Evolutionary conservation across 2,329 filamentous ascomycete species (phyloP), one percentile per base, ranked within the genome.

Genomic region (Neonectria faginata): DNA sequence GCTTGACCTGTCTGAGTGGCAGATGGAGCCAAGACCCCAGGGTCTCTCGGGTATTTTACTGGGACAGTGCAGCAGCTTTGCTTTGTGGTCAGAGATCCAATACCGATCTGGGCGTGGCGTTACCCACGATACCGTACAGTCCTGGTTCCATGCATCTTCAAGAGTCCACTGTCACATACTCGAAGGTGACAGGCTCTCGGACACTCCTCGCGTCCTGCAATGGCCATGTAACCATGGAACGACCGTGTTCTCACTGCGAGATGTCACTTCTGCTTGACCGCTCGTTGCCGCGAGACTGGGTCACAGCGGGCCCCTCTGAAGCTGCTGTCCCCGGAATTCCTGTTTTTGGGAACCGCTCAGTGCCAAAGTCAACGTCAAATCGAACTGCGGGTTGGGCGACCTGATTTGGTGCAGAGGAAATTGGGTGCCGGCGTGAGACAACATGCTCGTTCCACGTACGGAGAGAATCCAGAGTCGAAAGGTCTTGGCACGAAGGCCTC

Each of bases 11-110:
- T 56, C 59, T 60, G 50, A 48, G 36, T 31, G n/a, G 25, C 44
- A 45, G 27, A 68, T 57, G 41, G 54, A 64, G 59, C 36, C 62
- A 64, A 54, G 60, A 59, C 18, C 45, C 62, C 63, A 54, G 62
- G 61, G 70, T 62, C 60, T 53, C 50, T 68, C 70, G 70, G 70
- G 54, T 42, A 67, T 64, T 73, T 73, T 71, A 59, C 56, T 50
- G 53, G 51, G 39, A 41, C 53, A 41, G 27, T 36, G 53, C 48
- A 58, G 53, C 48, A 58, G 53, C 57, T 47, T 59, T 52, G 64
- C 50, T 59, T 53, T 59, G 54, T 50, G 56, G 59, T 57, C 62
- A 64, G 41, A 57, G 63, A 72, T 67, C 62, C 61, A 60, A 71
- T 65, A 70, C 65, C 54, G 62, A 64, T 60, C 60, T 39, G 47